Evolutionary conservation across 176 grass and related monocot genomes (phyloP).

Genomic region (Saccharum spontaneum): DNA sequence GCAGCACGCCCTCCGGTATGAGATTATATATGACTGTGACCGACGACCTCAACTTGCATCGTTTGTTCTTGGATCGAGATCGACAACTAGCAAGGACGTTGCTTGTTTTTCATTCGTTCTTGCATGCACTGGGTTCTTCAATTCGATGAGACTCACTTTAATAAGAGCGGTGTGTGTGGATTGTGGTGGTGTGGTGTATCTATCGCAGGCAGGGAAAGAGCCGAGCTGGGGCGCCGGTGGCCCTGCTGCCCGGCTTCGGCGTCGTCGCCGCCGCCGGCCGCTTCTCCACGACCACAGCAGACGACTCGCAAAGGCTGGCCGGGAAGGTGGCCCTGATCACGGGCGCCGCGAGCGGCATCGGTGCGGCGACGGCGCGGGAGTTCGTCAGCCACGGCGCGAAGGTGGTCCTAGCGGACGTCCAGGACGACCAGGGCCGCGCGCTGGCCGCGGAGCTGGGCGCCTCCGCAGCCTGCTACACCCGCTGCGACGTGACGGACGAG

Average conservation of each 20-base stretch:
- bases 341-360: slow-evolving; percentile 49
- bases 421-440: slow-evolving; percentile 40
- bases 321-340: slow-evolving; percentile 49
- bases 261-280: too few species aligned
- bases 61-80: too few species aligned
- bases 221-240: neutral
- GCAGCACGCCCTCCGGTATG: neutral
- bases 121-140: too few species aligned
- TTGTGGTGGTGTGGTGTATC: too few species aligned
- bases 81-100: too few species aligned
- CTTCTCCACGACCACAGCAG: neutral
- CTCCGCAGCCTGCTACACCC: neutral
- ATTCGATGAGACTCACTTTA: too few species aligned
- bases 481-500: slow-evolving; percentile 55
- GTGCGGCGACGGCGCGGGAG: slow-evolving; percentile 29
- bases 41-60: too few species aligned
- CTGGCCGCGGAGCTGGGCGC: slow-evolving; percentile 39
- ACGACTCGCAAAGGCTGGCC: neutral
- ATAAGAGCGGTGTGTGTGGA: too few species aligned
- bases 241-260: neutral
- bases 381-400: slow-evolving; percentile 36
- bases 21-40: too few species aligned
- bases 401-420: slow-evolving; percentile 51
- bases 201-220: neutral
- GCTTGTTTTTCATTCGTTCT: too few species aligned